A percentile compares a stretch with the other conserved stretches of the same genome.
phyloP scores from a whole-genome alignment of 179 eudicot genomes.

The Spinacia oleracea region DNA sequence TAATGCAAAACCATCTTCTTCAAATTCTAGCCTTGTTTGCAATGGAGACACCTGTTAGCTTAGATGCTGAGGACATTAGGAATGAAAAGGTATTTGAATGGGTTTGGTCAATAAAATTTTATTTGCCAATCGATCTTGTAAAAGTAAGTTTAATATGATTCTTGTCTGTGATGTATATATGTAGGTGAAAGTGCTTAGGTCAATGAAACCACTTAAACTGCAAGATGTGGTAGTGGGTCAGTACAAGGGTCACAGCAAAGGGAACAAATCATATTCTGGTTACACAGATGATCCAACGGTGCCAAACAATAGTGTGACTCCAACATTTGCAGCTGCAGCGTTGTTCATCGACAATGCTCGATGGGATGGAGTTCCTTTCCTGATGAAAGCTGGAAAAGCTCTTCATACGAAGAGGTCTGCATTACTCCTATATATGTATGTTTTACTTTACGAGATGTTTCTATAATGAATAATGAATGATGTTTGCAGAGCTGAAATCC shows the following conservation, averaged over 20 bases:
- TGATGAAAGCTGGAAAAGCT: constrained; percentile 92
- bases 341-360: constrained; percentile 80
- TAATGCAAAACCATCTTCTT: constrained; percentile 87
- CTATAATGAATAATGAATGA: too few relatives aligned
- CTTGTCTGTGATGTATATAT: constrained; percentile 16
- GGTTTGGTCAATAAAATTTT: too few relatives aligned
- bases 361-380: constrained; percentile 97
- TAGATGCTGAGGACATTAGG: constrained; percentile 84
- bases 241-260: constrained; percentile 72
- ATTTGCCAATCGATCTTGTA: too few relatives aligned
- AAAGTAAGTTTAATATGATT: constrained; percentile 1
- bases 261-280: constrained; percentile 58
- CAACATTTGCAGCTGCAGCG: constrained; percentile 87
- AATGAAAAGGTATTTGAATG: constrained; percentile 68
- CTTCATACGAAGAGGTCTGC: constrained; percentile 61
- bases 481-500: constrained; percentile 75
- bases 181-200: constrained; percentile 86
- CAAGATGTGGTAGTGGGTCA: constrained; percentile 72
- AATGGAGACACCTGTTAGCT: constrained; percentile 92
- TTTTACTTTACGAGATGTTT: neutral
- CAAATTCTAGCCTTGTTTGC: constrained; percentile 87
- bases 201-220: constrained; percentile 64
- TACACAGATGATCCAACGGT: constrained; percentile 81
- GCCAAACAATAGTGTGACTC: constrained; percentile 66
- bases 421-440: neutral